Base-by-base conservation (phyloP, 257 asterid genomes). In the Nicotiana benthamiana region DNA sequence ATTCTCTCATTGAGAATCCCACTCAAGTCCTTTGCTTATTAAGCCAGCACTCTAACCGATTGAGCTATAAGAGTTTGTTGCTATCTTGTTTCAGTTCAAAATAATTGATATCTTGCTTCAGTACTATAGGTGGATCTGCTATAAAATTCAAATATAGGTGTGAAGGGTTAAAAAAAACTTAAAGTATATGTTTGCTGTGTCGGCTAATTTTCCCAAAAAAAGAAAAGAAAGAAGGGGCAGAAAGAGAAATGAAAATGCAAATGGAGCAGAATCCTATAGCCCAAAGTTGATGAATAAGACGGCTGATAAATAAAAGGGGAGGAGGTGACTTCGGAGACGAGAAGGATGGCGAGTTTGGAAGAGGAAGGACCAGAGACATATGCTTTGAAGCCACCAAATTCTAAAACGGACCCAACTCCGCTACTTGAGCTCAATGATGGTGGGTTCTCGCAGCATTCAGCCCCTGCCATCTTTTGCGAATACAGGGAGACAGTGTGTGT, bases 361-460 rank as follows among this genome's bases (percentile, higher is more conserved):
- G 84, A 86, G 16, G 87, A 80, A 63, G 89, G 27, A 15, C 88
- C 91, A 53, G 89, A 76, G 22, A 87, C 85, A 80, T 89, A 88
- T 48, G 89, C 10, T 24, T 87, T 86, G 82, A 88, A 85, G 59
- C 93, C 92, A 22, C 84, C 95, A 5, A 90, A 1, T 70, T 88
- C 84, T 32, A 67, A 28, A 59, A 88, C 88, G 32, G 85, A 79
- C 53, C 93, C 95, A 75, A 9, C 83, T 20, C 92, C 92, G 57
- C 86, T 84, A 83, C 64, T 82, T 75, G 90, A 83, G 84, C 85
- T 85, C 81, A 88, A 67, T 20, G 66, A 64, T 17, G 97, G 97
- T 18, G 94, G 93, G 24, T 89, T 89, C 77, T 86, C 91, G 16
- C 89, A 86, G 89, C 93, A 88, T 79, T 87, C 83, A 18, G 89